These are phyloP conservation scores for Skeletonema tropicum DNA, from an alignment of 108 stramenopile genomes.

Conservation along the genomic window DNA sequence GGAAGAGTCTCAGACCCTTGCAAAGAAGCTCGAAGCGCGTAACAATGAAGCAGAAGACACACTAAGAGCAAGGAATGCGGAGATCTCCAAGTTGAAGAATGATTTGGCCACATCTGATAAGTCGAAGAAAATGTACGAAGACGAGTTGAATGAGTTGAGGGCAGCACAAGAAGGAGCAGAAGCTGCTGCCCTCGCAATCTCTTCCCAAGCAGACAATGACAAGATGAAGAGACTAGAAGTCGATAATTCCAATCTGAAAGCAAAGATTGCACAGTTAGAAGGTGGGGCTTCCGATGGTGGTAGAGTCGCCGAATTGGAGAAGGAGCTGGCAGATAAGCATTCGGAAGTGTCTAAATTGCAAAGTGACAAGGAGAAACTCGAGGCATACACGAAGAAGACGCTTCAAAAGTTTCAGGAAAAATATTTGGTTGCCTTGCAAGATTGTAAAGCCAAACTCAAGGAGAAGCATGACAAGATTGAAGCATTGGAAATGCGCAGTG, in stretches of 20 bases:
- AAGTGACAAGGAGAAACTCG: constrained; percentile 92
- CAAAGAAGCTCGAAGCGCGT: constrained; percentile 52
- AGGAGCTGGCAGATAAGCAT: constrained; percentile 67
- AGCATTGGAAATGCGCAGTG: constrained; percentile 58
- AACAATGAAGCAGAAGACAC: constrained; percentile 42
- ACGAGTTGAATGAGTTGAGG: constrained; percentile 75
- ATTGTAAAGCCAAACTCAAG: constrained; percentile 90
- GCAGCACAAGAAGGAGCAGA: constrained; percentile 68
- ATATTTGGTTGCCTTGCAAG: constrained; percentile 91
- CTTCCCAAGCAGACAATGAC: constrained; percentile 55
- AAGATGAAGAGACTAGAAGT: constrained; percentile 75
- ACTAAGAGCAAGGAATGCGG: constrained; percentile 54
- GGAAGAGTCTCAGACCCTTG: constrained; percentile 57
- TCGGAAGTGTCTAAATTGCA: constrained; percentile 81
- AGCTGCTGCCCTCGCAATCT: constrained; percentile 52
- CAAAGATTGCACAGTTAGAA: constrained; percentile 62
- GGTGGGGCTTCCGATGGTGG: constrained; percentile 18
- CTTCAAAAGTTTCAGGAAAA: constrained; percentile 94
- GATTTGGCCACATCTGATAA: constrained; percentile 63
- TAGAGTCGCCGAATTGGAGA: constrained; percentile 56
- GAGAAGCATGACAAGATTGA: constrained; percentile 82
- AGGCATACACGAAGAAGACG: constrained; percentile 92
- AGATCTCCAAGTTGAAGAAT: constrained; percentile 70
- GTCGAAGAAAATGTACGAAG: constrained; percentile 84
- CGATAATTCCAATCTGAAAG: constrained; percentile 74